Conservation (phyloP, 139 green algal genomes). For the Dunaliella primolecta region DNA sequence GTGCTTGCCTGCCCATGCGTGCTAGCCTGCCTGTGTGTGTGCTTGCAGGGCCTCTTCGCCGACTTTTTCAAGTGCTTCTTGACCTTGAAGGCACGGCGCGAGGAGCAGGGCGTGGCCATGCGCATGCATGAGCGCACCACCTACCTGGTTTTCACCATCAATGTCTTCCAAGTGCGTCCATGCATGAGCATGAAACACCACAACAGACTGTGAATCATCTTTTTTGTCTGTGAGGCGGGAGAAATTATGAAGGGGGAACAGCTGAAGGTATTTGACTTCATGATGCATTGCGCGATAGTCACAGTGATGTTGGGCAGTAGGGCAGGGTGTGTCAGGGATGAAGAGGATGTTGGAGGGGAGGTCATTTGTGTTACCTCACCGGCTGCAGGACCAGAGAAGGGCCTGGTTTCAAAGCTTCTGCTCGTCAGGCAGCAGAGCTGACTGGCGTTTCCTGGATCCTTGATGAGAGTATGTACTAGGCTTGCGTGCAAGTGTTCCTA, state of each 20-base stretch:
- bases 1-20: background rate
- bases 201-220: background rate
- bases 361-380: too few species aligned
- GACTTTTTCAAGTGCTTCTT: conserved; percentile 75
- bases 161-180: conserved; percentile 71
- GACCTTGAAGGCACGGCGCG: conserved; percentile 55
- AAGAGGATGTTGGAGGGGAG: too few species aligned
- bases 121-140: conserved; percentile 67
- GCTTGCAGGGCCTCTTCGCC: conserved; percentile 59
- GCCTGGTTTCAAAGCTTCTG: too few species aligned
- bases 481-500: too few species aligned
- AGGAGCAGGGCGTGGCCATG: conserved; percentile 23
- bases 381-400: too few species aligned
- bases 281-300: background rate
- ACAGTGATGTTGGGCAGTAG: background rate
- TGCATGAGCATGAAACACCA: background rate
- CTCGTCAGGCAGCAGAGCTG: too few species aligned
- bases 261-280: background rate
- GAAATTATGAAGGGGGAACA: background rate
- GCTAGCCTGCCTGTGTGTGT: background rate
- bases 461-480: too few species aligned
- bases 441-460: too few species aligned
- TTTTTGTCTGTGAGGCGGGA: background rate
- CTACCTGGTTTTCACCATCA: conserved; percentile 85
- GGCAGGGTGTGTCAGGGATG: background rate